Percentiles rank a stretch among this genome's conserved stretches.
Evolutionary conservation across 225 moss, liverwort and hornwort species (phyloP).

Genomic region (Sphagnum tenellum): DNA sequence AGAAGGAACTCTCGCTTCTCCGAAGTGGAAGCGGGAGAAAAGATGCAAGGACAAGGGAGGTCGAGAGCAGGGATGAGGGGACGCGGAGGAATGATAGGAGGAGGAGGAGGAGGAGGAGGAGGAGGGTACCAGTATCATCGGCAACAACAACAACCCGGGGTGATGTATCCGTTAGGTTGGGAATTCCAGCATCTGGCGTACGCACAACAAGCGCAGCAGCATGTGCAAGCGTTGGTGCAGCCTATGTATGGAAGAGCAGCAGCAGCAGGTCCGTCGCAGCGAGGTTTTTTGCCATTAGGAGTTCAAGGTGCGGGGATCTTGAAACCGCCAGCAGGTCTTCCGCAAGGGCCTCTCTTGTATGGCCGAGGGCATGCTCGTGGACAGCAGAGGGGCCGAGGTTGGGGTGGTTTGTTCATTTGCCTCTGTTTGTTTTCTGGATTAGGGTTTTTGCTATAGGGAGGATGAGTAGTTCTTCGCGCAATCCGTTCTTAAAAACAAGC

Average conservation of each 20-base stretch:
- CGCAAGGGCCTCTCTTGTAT: slow-evolving; percentile 43
- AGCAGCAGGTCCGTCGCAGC: slow-evolving; percentile 4
- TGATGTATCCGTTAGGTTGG: slow-evolving; percentile 11
- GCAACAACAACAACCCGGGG: slow-evolving; percentile 29
- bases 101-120: slow-evolving; percentile 9
- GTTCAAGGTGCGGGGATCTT: slow-evolving; percentile 69
- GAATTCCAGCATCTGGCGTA: slow-evolving; percentile 14
- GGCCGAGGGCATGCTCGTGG: slow-evolving; percentile 53
- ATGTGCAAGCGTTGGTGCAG: slow-evolving; percentile 7
- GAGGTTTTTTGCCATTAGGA: slow-evolving; percentile 40
- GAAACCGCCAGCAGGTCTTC: slow-evolving; percentile 49
- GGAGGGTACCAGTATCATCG: slow-evolving; percentile 25
- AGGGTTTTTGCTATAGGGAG: too few relatives aligned
- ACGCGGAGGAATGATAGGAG: slow-evolving; percentile 36
- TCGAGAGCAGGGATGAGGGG: not conserved
- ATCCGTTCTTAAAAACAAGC: too few relatives aligned
- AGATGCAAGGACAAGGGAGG: not conserved
- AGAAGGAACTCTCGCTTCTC: too few relatives aligned
- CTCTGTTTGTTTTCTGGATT: too few relatives aligned
- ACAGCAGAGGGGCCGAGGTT: slow-evolving; percentile 34
- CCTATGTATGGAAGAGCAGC: slow-evolving; percentile 12
- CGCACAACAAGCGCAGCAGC: slow-evolving; percentile 4
- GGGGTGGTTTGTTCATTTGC: slow-evolving; percentile 25
- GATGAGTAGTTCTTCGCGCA: too few relatives aligned
- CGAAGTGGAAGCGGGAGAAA: not conserved